Conservation (phyloP, 2,329 filamentous ascomycete genomes). For the Podosphaera xanthii region DNA sequence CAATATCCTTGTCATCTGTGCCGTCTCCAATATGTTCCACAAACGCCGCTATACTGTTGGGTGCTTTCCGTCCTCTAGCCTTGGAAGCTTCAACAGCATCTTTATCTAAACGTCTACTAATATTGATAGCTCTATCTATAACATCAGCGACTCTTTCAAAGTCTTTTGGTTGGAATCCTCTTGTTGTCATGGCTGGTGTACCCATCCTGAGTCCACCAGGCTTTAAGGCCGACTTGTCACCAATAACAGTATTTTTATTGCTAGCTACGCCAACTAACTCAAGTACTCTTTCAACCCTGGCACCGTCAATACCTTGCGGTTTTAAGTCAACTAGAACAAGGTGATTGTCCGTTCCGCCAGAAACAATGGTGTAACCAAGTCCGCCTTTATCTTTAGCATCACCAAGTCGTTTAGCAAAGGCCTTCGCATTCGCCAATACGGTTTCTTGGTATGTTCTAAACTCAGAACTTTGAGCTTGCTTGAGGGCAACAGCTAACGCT, state of each 20-base stretch:
- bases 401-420: constrained; percentile 34
- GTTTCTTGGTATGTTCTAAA: constrained; percentile 89
- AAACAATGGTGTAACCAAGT: constrained; percentile 82
- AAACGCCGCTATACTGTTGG: constrained; percentile 42
- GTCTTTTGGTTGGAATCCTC: constrained; percentile 79
- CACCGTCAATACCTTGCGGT: constrained; percentile 67
- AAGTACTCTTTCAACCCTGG: constrained; percentile 82
- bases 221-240: constrained; percentile 89
- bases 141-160: constrained; percentile 80
- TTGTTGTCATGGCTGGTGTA: constrained; percentile 89
- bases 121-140: constrained; percentile 54
- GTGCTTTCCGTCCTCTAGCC: constrained; percentile 41
- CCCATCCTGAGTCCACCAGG: constrained; percentile 90
- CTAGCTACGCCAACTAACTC: constrained; percentile 97
- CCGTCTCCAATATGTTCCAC: constrained; percentile 45
- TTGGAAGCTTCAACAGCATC: constrained; percentile 45
- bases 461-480: constrained; percentile 75
- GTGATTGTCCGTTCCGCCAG: constrained; percentile 91
- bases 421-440: constrained; percentile 82
- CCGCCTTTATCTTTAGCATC: constrained; percentile 5
- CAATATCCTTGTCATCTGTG: constrained; percentile 44
- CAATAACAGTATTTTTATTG: constrained; percentile 98
- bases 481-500: constrained; percentile 77
- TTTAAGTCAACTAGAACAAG: constrained; percentile 91
- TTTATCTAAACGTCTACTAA: constrained; percentile 55